Base-by-base conservation (phyloP, 2,329 filamentous ascomycete species). In the Onygena corvina region DNA sequence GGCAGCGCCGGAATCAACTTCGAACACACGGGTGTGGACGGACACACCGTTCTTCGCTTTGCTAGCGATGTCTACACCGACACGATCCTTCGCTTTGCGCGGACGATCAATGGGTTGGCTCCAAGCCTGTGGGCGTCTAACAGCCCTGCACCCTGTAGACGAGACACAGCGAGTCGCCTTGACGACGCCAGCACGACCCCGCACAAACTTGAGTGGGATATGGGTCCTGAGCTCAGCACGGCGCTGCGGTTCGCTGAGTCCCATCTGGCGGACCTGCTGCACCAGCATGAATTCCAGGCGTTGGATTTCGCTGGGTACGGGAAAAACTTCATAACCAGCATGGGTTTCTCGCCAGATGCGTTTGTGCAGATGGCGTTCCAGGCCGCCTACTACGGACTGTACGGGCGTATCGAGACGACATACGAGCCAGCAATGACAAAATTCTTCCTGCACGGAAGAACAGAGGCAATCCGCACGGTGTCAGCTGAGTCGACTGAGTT, bases 371-470 rank as follows among this genome's bases (percentile, higher is more conserved):
- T 98, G 90, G 92, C 92, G 0, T 95, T 95, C 71, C 92, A 98
- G 66, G 90, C 90, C 3, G 90, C 92, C 1, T 96, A 98, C 71
- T 98, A 95, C 61, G 92, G 92, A 1, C 76, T 98, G 5, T 98
- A 96, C 59, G 92, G 92, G 2, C 81, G 87, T 3, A 80, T 94
- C 1, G 92, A 96, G 66, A 94, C 87, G 62, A 92, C 89, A 0
- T 98, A 98, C 64, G 92, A 98, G 67, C 92, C 92, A 5, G 90
- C 92, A 35, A 96, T 98, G 92, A 98, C 92, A 47, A 98, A 98
- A 66, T 73, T 84, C 52, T 98, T 80, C 68, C 79, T 93, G 52
- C 92, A 96, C 63, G 92, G 92, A 8, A 84, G 92, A 40, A 98
- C 92, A 0, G 92, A 98, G 68, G 90, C 92, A 3, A 84, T 98